Evolutionary conservation across 352 stramenopile species (phyloP).

Genomic region (Albugo candida): DNA sequence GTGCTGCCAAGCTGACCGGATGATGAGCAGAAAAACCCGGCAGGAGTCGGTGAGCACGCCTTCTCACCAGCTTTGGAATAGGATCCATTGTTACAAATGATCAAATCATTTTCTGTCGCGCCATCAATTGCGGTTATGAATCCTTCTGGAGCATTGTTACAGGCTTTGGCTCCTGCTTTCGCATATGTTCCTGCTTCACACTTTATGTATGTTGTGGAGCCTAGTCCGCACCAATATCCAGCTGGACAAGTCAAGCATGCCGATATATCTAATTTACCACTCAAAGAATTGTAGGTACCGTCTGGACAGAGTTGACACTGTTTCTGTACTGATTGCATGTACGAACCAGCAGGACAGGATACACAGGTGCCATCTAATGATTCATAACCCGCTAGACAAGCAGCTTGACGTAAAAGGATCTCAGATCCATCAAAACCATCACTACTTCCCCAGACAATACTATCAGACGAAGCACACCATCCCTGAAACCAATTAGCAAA

Average conservation of each 20-base stretch:
- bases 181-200: constrained; percentile 23
- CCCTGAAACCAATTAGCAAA: constrained; percentile 25
- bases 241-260: constrained; percentile 22
- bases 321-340: constrained; percentile 15
- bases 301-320: constrained; percentile 16
- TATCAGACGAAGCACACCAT: constrained; percentile 24
- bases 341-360: constrained; percentile 19
- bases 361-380: constrained; percentile 11
- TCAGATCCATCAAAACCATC: constrained; percentile 25
- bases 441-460: constrained; percentile 29
- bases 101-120: constrained; percentile 14
- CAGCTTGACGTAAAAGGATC: constrained; percentile 25
- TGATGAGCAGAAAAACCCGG: constrained; percentile 21
- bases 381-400: constrained; percentile 14
- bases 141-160: constrained; percentile 20
- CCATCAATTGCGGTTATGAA: constrained; percentile 14
- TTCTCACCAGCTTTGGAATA: constrained; percentile 30
- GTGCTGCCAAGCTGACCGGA: neutral
- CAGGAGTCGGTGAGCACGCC: constrained; percentile 18
- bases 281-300: constrained; percentile 24
- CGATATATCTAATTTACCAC: constrained; percentile 7
- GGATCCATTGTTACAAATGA: constrained; percentile 23
- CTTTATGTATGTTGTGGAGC: constrained; percentile 8
- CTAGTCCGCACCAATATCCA: constrained; percentile 18
- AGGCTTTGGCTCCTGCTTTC: constrained; percentile 12